These are phyloP conservation scores for Yarrowia deformans DNA, from an alignment of 805 yeast genomes.

Conservation along the genomic window DNA sequence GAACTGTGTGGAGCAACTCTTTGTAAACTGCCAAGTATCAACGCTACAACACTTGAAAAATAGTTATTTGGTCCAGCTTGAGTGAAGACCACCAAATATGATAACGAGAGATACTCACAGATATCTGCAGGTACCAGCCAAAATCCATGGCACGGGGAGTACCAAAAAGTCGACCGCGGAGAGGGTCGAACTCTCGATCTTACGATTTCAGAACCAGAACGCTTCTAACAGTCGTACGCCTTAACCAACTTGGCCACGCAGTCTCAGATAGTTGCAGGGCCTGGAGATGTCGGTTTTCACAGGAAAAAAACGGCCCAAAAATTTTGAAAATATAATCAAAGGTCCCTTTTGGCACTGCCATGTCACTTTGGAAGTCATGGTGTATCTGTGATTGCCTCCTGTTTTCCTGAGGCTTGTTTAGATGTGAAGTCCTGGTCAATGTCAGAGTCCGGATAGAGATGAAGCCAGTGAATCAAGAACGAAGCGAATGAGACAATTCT, in stretches of 20 bases:
- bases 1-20: no score
- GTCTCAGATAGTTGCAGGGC: conserved; percentile 1
- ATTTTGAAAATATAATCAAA: background rate
- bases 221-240: conserved; percentile 22
- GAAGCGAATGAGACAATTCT: no score
- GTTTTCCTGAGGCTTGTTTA: no score
- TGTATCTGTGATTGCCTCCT: no score
- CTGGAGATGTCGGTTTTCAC: background rate
- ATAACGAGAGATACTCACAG: background rate
- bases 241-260: conserved; percentile 28
- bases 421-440: no score
- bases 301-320: background rate
- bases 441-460: no score
- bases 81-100: background rate
- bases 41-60: no score
- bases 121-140: background rate
- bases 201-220: conserved; percentile 1
- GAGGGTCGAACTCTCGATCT: conserved; percentile 29
- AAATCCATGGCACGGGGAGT: background rate
- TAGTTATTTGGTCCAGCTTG: no score
- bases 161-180: conserved; percentile 18
- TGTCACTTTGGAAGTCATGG: no score
- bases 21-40: no score
- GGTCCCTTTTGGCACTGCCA: no score
- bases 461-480: no score